Percentiles rank a stretch among this genome's conserved stretches.
phyloP scores from a whole-genome alignment of 2,329 filamentous ascomycete species.

The Zasmidium angulare region DNA sequence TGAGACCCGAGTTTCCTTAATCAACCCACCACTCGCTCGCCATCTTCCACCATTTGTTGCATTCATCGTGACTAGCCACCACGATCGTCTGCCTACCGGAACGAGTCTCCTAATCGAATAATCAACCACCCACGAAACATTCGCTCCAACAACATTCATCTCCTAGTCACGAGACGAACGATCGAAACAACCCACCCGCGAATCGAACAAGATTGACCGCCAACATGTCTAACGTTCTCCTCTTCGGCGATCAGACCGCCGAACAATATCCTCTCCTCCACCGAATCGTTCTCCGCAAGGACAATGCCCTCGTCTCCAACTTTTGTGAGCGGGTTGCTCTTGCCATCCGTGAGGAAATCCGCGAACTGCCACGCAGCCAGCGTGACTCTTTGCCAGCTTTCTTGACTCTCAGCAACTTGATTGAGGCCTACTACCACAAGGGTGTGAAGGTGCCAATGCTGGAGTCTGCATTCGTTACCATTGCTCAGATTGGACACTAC shows the following conservation, averaged over 20 bases:
- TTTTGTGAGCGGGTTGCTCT: slow-evolving; percentile 61
- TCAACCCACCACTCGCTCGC: slow-evolving; percentile 9
- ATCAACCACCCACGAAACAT: not conserved
- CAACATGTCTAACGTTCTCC: slow-evolving; percentile 52
- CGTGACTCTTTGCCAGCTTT: slow-evolving; percentile 62
- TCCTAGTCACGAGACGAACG: not conserved
- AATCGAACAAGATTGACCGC: slow-evolving; percentile 1
- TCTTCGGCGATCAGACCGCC: slow-evolving; percentile 71
- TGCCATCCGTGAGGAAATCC: slow-evolving; percentile 61
- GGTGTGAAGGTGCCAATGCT: slow-evolving; percentile 60
- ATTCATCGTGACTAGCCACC: slow-evolving; percentile 36
- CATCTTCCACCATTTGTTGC: slow-evolving; percentile 7
- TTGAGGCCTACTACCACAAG: slow-evolving; percentile 63
- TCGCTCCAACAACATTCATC: not conserved
- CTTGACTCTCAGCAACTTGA: slow-evolving; percentile 61
- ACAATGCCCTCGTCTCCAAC: slow-evolving; percentile 59
- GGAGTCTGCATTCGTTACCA: slow-evolving; percentile 64
- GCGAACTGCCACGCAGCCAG: slow-evolving; percentile 57
- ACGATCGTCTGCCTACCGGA: slow-evolving; percentile 21
- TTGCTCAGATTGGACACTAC: slow-evolving; percentile 67
- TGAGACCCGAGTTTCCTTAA: slow-evolving; percentile 9
- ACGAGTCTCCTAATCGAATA: slow-evolving; percentile 6
- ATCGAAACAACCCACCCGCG: slow-evolving; percentile 9
- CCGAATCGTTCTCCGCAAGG: slow-evolving; percentile 48
- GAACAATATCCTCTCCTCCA: slow-evolving; percentile 64